Evolutionary conservation across 176 grass and related monocot genomes (phyloP), one percentile per base, ranked within the genome.

Genomic region (Oryza punctata): DNA sequence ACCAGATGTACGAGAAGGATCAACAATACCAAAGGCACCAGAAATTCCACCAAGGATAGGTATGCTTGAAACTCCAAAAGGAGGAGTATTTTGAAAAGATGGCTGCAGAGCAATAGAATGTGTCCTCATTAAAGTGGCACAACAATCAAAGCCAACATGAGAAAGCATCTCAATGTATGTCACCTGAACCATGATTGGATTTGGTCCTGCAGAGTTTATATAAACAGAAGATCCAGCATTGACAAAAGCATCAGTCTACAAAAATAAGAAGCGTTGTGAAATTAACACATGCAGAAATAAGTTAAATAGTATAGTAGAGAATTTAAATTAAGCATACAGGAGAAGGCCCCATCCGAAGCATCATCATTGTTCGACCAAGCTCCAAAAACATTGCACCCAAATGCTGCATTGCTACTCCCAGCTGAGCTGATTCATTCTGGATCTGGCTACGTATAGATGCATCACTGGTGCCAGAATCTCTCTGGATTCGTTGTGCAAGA

Each of bases 131-230:
- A 41, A 26, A 78, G 32, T 41, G 14, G 80, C 26, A 26, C 33
- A 70, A 69, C 66, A 83, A 25, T 70, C 50, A 46, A 86, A 86
- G 59, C 26, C 4, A 86, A 44, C 25, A 79, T 5, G n/a, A 49
- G 59, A 27, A 75, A 70, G 64, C 16, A 54, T 71, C 14, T 46
- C 35, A 81, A 10, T 38, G 28, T 63, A 52, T 52, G 16, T 92
- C 54, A 98, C 96, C 96, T 98, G 96, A 91, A 98, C 96, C 96
- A 98, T 98, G 63, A 98, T 95, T 52, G 93, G 96, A 83, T 95
- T 98, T 87, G 96, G 96, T 65, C 96, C 96, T 27, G 79, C 80
- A 47, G 89, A 83, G 81, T 92, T 91, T 82, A 98, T 86, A 82
- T 98, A 98, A 89, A 93, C 91, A 82, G 96, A 85, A 72, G 92